A percentile compares a stretch with the other conserved stretches of the same genome.
Evolutionary conservation across 495 filamentous ascomycete species (phyloP).

Genomic region (Trichoderma parareesei): DNA sequence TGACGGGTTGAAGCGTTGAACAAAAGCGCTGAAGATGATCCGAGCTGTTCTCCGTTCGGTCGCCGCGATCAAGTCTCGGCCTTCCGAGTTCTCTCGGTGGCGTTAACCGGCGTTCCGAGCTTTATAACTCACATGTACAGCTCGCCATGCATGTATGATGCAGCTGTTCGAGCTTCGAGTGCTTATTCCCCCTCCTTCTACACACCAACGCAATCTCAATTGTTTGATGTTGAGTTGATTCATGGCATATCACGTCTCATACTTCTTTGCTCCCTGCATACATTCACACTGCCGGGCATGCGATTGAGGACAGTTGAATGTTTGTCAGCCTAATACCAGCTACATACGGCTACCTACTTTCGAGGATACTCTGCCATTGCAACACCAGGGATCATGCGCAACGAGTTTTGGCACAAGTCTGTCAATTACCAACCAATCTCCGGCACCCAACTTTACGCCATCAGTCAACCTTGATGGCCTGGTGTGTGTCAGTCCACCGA

Average conservation of each 20-base stretch:
- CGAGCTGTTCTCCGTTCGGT: constrained; percentile 2
- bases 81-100: constrained; percentile 1
- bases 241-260: not conserved
- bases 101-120: constrained; percentile 6
- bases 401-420: too few relatives aligned
- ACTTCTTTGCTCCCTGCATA: not conserved
- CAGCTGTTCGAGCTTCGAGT: not conserved
- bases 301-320: too few relatives aligned
- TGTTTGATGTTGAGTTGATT: not conserved
- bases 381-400: too few relatives aligned
- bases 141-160: not conserved
- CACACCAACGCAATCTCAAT: not conserved
- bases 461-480: too few relatives aligned
- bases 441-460: too few relatives aligned
- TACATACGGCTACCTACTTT: too few relatives aligned
- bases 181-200: not conserved
- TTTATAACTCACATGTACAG: not conserved
- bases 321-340: too few relatives aligned
- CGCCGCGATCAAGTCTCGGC: not conserved
- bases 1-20: not conserved
- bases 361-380: too few relatives aligned
- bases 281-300: too few relatives aligned
- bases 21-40: not conserved
- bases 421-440: too few relatives aligned
- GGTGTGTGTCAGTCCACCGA: too few relatives aligned